Conservation (phyloP, 208 protist species). For the Crithidia fasciculata region DNA sequence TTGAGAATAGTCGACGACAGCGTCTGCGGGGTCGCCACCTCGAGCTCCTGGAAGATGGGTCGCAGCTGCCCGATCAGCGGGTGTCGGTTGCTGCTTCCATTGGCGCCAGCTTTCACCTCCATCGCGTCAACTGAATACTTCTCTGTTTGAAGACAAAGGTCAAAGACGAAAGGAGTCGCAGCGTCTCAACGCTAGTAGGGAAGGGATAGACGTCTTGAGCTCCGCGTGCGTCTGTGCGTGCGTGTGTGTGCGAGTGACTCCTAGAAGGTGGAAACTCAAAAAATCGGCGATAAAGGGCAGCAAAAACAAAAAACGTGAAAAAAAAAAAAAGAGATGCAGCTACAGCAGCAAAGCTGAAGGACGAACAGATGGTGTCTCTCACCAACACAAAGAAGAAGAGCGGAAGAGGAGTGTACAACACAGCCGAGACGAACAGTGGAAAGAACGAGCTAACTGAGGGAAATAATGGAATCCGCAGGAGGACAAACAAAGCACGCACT, state of each 20-base stretch:
- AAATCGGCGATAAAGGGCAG: neutral
- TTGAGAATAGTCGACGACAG: constrained; percentile 80
- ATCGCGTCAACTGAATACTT: neutral
- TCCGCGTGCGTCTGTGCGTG: neutral
- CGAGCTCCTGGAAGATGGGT: constrained; percentile 83
- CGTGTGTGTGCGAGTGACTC: neutral
- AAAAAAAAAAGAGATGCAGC: neutral
- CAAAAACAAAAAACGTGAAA: neutral
- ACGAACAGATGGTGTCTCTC: neutral
- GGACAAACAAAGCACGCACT: neutral
- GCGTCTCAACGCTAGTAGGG: too few relatives aligned
- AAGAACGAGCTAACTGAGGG: too few relatives aligned
- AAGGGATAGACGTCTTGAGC: too few relatives aligned
- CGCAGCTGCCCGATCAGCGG: constrained; percentile 86
- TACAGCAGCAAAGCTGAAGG: neutral
- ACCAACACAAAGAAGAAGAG: neutral
- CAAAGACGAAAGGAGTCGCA: too few relatives aligned
- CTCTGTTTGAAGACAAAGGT: too few relatives aligned
- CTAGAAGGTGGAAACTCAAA: neutral
- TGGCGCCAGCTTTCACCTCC: constrained; percentile 24
- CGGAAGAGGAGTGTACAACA: too few relatives aligned
- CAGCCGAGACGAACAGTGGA: too few relatives aligned
- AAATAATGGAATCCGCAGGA: neutral
- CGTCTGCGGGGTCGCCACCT: constrained; percentile 38
- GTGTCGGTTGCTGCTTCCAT: constrained; percentile 42